Base-by-base conservation (phyloP, 2,329 filamentous ascomycete genomes). In the Cladosporium sp. region DNA sequence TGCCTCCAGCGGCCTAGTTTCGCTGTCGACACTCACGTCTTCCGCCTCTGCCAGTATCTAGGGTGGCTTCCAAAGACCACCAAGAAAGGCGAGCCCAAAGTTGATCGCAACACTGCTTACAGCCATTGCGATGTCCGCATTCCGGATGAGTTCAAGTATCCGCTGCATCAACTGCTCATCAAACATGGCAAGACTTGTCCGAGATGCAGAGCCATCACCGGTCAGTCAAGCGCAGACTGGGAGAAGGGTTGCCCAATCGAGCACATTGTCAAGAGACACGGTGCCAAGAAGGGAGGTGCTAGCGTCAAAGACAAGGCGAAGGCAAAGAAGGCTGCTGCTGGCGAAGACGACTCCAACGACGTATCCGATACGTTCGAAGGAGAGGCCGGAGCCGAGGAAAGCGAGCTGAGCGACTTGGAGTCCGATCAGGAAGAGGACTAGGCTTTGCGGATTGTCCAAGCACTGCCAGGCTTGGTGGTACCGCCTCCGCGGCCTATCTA, bases 331-430 rank as follows among this genome's bases (percentile, higher is more conserved):
- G 5, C 91, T 93, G 65, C 89, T 88, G n/a, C 89, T 84, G n/a
- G 93, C 83, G 14, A 96, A 90, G 64, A 96, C 83, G 74, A 87
- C 85, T 30, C 87, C 87, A 5, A 90, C 88, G 80, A 95, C 95
- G 83, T 56, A 26, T 53, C 96, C 92, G 67, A 91, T 13, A 92
- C 90, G 74, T 89, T 84, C 64, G 66, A 95, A 82, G 4, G 91
- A 91, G 3, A 91, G 93, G 46, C 94, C 84, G 65, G 95, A 82
- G 51, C 26, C 26, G 73, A 95, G 14, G 74, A 72, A 39, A 70
- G 67, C 59, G 74, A 71, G 63, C 62, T 70, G 66, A 73, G 70
- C 76, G 67, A 75, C 71, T 61, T 79, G 73, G 66, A 77, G 70
- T 67, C 76, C 73, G 76, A 69, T 74, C 43, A 70, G 68, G 61